Percentiles rank a stretch among this genome's conserved stretches.
phyloP scores from a whole-genome alignment of 106 monocot species.

The Dioscorea zingiberensis region DNA sequence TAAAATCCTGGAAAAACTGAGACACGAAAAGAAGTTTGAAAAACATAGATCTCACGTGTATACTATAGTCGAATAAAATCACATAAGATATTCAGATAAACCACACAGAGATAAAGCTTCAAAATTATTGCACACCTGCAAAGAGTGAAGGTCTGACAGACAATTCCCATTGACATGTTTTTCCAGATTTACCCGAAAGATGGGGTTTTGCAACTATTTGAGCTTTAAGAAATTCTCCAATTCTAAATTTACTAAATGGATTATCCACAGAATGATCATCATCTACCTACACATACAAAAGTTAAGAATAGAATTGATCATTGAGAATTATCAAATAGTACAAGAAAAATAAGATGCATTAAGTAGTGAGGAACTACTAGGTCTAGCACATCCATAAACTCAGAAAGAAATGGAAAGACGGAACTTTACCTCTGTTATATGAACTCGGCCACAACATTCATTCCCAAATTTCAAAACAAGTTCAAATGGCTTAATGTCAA shows the following conservation, averaged over 20 bases:
- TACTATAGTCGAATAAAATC: neutral
- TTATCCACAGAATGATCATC: constrained; percentile 34
- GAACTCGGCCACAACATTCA: constrained; percentile 56
- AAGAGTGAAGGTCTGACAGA: constrained; percentile 58
- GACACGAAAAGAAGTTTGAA: too few relatives aligned
- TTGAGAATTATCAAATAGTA: neutral
- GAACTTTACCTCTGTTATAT: constrained; percentile 76
- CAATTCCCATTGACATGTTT: constrained; percentile 55
- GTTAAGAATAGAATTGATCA: neutral
- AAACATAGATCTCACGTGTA: too few relatives aligned
- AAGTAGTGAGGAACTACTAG: too few relatives aligned
- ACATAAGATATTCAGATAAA: neutral
- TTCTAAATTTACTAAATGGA: constrained; percentile 47
- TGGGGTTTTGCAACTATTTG: constrained; percentile 46
- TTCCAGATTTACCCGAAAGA: constrained; percentile 32
- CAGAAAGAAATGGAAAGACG: neutral
- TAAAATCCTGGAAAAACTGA: too few relatives aligned
- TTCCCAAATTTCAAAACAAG: constrained; percentile 69
- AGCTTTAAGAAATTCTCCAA: constrained; percentile 66
- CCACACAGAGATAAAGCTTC: too few relatives aligned
- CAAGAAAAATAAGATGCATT: neutral
- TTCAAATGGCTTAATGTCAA: constrained; percentile 65
- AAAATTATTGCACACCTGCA: constrained; percentile 29
- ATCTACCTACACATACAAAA: constrained; percentile 35
- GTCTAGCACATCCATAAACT: neutral